Conservation (phyloP, 2,329 filamentous ascomycete genomes). For the Colletotrichum sublineola region DNA sequence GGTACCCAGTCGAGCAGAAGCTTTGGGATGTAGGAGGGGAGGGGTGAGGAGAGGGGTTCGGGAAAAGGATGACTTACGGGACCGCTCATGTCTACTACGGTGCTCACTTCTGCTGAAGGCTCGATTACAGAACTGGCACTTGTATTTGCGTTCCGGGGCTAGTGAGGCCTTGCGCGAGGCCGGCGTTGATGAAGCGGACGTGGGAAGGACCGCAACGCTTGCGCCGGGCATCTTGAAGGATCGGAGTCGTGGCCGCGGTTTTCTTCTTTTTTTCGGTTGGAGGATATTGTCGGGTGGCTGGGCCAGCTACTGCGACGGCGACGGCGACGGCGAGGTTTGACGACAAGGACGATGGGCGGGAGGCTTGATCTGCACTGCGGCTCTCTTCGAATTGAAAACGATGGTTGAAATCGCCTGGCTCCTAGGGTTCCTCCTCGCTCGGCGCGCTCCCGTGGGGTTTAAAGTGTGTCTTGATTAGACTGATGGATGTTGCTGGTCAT, state of each 20-base stretch:
- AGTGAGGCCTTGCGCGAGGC: conserved; percentile 81
- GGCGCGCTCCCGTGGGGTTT: conserved; percentile 76
- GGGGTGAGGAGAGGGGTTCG: conserved; percentile 33
- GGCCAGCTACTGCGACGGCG: conserved; percentile 41
- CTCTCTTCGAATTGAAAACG: conserved; percentile 58
- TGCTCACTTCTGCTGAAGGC: conserved; percentile 98
- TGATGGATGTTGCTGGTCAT: conserved; percentile 47
- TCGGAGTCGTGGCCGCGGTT: conserved; percentile 51
- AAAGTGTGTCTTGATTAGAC: conserved; percentile 71
- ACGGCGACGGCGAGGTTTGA: conserved; percentile 45
- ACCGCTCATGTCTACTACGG: conserved; percentile 95
- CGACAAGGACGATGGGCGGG: conserved; percentile 46
- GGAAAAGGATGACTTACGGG: conserved; percentile 78
- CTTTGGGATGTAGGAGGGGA: conserved; percentile 32
- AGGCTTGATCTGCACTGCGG: conserved; percentile 49
- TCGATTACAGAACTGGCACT: conserved; percentile 98
- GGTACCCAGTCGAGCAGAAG: conserved; percentile 29
- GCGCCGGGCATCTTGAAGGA: conserved; percentile 76
- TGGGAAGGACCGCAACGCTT: conserved; percentile 73
- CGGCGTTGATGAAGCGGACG: conserved; percentile 76
- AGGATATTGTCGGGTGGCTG: conserved; percentile 41
- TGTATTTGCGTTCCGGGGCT: conserved; percentile 97
- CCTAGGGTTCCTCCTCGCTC: conserved; percentile 61
- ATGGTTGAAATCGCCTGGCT: conserved; percentile 71
- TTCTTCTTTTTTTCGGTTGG: conserved; percentile 42